Conservation (phyloP, 441 rosid genomes). For the Populus hybrid region DNA sequence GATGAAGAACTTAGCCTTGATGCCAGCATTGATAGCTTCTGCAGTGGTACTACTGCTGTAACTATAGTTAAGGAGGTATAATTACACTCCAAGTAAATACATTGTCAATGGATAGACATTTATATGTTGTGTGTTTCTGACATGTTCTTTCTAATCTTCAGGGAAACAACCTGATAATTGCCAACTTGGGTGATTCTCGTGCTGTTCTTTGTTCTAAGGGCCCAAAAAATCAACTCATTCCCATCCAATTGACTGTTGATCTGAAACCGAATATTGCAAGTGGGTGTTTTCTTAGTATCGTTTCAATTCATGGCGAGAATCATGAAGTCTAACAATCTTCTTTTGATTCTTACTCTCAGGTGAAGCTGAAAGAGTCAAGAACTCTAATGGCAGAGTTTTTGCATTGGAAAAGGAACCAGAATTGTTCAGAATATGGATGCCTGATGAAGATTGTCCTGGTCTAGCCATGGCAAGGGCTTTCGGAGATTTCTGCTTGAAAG, state of each 20-base stretch:
- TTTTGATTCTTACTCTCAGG: constrained; percentile 31
- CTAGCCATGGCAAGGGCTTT: constrained; percentile 96
- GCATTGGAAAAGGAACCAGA: constrained; percentile 81
- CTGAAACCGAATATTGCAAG: constrained; percentile 73
- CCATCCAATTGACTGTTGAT: constrained; percentile 86
- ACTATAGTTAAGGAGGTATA: constrained; percentile 67
- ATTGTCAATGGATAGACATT: background rate
- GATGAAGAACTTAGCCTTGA: constrained; percentile 65
- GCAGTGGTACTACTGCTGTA: constrained; percentile 91
- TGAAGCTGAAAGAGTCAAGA: constrained; percentile 77
- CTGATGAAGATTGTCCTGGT: constrained; percentile 89
- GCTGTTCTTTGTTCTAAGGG: constrained; percentile 80
- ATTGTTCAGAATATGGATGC: constrained; percentile 87
- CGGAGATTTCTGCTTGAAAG: constrained; percentile 96
- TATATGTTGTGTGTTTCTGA: background rate
- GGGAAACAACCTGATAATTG: constrained; percentile 75
- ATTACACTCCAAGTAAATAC: background rate
- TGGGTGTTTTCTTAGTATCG: constrained; percentile 24
- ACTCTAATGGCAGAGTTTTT: constrained; percentile 74
- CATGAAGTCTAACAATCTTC: background rate
- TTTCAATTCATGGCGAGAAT: background rate
- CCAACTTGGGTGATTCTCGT: constrained; percentile 92
- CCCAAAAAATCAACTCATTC: constrained; percentile 45
- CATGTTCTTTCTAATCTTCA: constrained; percentile 26
- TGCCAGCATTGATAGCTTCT: constrained; percentile 63